These are phyloP conservation scores for Lathyrus aphaca DNA, from an alignment of 306 rosid genomes.

Conservation along the genomic window DNA sequence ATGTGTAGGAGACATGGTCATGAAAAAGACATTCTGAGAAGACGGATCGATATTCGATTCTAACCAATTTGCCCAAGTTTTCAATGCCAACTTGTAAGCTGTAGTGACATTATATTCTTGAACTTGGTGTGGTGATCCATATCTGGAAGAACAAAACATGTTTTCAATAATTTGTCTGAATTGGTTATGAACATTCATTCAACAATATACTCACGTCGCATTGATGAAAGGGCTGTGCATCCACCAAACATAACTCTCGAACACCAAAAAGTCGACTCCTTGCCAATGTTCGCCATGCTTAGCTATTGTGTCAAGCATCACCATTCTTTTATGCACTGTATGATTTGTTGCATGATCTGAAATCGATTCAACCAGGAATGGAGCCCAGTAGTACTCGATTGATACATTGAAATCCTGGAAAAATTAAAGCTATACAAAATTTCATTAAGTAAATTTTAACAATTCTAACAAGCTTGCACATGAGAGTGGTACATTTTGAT, in stretches of 20 bases:
- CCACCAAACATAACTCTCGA: conserved; percentile 98
- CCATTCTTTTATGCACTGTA: conserved; percentile 69
- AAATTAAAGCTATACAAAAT: conserved; percentile 11
- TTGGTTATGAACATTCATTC: background rate
- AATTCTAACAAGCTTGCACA: background rate
- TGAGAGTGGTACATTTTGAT: background rate
- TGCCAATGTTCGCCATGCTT: conserved; percentile 85
- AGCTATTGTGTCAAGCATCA: conserved; percentile 72
- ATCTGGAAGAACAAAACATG: conserved; percentile 43
- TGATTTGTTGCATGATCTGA: conserved; percentile 93
- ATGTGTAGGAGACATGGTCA: conserved; percentile 96
- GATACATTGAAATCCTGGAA: conserved; percentile 75
- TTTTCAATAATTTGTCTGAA: background rate
- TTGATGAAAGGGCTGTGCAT: conserved; percentile 75
- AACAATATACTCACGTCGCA: conserved; percentile 62
- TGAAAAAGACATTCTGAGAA: conserved; percentile 72
- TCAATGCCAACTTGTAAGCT: conserved; percentile 82
- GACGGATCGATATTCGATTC: conserved; percentile 64
- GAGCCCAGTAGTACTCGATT: conserved; percentile 93
- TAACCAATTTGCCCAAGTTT: conserved; percentile 89
- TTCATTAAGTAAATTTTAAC: background rate
- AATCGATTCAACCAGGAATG: conserved; percentile 84
- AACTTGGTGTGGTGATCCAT: conserved; percentile 64
- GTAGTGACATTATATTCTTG: conserved; percentile 72
- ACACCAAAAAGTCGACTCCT: conserved; percentile 81